Evolutionary conservation across 2,329 filamentous ascomycete species (phyloP).

Genomic region (Exophiala spinifera): DNA sequence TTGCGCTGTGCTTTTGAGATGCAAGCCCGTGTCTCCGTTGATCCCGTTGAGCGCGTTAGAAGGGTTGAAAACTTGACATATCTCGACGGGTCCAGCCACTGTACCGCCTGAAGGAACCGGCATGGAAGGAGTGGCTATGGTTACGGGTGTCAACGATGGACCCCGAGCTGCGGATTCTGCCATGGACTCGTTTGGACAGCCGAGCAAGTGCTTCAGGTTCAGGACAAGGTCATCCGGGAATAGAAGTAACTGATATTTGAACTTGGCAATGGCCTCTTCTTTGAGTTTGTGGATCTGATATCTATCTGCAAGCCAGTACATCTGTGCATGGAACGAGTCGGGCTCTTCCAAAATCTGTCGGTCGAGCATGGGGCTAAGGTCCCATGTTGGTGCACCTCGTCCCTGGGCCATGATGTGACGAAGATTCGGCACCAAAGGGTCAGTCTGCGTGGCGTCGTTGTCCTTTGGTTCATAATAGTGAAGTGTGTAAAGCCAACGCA

Average conservation of each 20-base stretch:
- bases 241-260: slow-evolving; percentile 2
- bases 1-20: too few species aligned
- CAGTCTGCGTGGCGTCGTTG: neutral
- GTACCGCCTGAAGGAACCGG: too few species aligned
- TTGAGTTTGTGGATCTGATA: slow-evolving; percentile 13
- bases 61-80: neutral
- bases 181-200: neutral
- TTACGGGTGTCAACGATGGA: too few species aligned
- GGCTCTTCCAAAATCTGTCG: neutral
- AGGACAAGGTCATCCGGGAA: slow-evolving; percentile 8
- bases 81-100: neutral
- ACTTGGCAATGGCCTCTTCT: neutral
- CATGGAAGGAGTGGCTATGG: too few species aligned
- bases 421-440: neutral
- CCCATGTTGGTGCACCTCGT: neutral
- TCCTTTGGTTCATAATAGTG: neutral
- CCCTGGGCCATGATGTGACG: neutral
- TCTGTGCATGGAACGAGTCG: slow-evolving; percentile 13
- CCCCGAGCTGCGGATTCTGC: neutral
- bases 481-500: slow-evolving; percentile 13
- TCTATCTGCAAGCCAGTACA: slow-evolving; percentile 20
- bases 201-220: neutral
- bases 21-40: too few species aligned
- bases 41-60: neutral
- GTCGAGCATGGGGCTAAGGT: neutral